Evolutionary conservation across 148 eudicot species (phyloP).

Genomic region (Pouteria glomerata): DNA sequence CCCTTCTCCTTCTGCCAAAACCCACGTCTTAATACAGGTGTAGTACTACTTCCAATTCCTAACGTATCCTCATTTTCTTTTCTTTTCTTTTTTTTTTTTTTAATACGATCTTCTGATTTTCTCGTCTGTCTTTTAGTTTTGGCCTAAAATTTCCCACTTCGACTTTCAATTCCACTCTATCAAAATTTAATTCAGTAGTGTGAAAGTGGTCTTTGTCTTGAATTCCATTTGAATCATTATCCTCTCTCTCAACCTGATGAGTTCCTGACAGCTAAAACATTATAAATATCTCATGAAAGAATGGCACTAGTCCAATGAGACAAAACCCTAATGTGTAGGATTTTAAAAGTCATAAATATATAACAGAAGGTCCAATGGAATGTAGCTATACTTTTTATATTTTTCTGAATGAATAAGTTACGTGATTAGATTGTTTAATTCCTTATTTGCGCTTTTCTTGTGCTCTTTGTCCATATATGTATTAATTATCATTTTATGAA

Average conservation of each 20-base stretch:
- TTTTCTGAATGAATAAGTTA: too few species aligned
- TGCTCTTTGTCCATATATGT: too few species aligned
- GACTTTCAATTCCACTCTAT: neutral
- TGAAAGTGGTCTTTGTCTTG: too few species aligned
- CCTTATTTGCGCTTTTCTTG: too few species aligned
- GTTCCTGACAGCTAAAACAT: too few species aligned
- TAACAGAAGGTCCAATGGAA: too few species aligned
- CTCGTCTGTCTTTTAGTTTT: neutral
- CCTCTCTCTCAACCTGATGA: too few species aligned
- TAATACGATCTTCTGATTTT: neutral
- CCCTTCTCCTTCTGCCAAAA: conserved; percentile 77
- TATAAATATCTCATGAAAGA: neutral
- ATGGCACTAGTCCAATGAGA: neutral
- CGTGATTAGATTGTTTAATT: too few species aligned
- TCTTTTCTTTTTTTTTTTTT: neutral
- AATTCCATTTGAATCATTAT: too few species aligned
- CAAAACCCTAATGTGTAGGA: neutral
- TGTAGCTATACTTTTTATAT: too few species aligned
- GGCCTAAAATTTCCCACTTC: neutral
- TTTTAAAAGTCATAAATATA: neutral
- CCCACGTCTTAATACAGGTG: conserved; percentile 75
- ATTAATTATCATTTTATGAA: too few species aligned
- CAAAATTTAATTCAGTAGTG: too few species aligned
- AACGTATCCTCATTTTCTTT: neutral
- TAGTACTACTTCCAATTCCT: neutral